Evolutionary conservation across 306 rosid species (phyloP), one percentile per base, ranked within the genome.

Genomic region (Cercis canadensis): DNA sequence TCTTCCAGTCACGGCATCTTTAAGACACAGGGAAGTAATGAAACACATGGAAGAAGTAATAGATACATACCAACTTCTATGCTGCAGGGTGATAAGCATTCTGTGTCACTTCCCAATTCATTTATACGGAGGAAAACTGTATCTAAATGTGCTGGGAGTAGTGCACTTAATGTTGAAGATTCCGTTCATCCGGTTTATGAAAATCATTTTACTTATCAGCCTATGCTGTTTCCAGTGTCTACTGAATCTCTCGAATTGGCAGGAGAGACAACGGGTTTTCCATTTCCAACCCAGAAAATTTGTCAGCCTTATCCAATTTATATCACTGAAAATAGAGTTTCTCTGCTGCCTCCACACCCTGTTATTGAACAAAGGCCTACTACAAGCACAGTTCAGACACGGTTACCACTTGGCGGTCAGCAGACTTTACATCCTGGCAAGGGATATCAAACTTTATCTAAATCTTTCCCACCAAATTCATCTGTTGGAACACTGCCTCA

Each of bases 1-100:
- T 37, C 68, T 50, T 72, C 59, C 46, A 49, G 49, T 57, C 51
- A 18, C 2, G 45, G 32, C 44, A 44, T 41, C 62, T 39, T 43
- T 14, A 34, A 13, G 52, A 40, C 37, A 40, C 63, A 13, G 53
- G 40, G 50, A 54, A 68, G 11, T 5, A 40, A 53, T 41, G 63
- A 21, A 40, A 43, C 8, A 57, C 29, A 36, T 39, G 41, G 52
- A 5, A 56, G 62, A 54, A 24, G 6, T 24, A 14, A 68, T 40
- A 53, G 14, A 39, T 5, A 8, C 15, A 17, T 11, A n/a, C 17
- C 49, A 8, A 33, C 39, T 54, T 57, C 16, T 13, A 21, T 15
- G 11, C 18, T 17, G 32, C 16, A 31, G 36, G 14, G 41, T 5
- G 11, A 31, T 16, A 70, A 67, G 46, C 37, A 52, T 37, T n/a